Conservation (phyloP, 345 rosid genomes). For the Balakata baccata region DNA sequence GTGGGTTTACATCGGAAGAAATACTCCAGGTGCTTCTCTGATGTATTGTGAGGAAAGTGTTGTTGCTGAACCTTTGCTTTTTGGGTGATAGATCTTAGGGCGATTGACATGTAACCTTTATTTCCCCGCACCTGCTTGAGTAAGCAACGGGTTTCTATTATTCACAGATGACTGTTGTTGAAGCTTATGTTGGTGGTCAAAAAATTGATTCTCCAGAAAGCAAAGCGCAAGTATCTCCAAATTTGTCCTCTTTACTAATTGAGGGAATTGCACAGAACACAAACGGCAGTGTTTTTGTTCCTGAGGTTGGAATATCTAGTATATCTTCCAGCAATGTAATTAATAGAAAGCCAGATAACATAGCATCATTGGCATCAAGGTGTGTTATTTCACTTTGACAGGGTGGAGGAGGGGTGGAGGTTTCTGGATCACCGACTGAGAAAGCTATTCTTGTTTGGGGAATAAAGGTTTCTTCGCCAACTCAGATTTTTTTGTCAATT, state of each 20-base stretch:
- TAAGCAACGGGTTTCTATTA: background rate
- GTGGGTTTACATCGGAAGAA: background rate
- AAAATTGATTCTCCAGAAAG: slow-evolving; percentile 55
- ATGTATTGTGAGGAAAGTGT: background rate
- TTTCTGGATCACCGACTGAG: slow-evolving; percentile 96
- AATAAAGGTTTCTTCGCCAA: slow-evolving; percentile 36
- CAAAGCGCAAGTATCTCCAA: slow-evolving; percentile 34
- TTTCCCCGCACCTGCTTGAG: background rate
- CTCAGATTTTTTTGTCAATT: background rate
- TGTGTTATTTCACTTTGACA: slow-evolving; percentile 27
- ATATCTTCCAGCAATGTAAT: background rate
- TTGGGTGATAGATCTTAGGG: background rate
- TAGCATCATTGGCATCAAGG: background rate
- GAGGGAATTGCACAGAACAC: slow-evolving; percentile 87
- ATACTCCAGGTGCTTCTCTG: background rate
- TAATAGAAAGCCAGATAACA: background rate
- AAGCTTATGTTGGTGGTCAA: slow-evolving; percentile 68
- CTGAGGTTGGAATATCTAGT: slow-evolving; percentile 46
- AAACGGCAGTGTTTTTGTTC: slow-evolving; percentile 73
- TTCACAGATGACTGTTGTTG: slow-evolving; percentile 90
- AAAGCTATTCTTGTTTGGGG: slow-evolving; percentile 96
- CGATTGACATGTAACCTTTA: background rate
- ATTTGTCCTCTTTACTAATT: slow-evolving; percentile 10
- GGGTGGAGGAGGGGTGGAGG: slow-evolving; percentile 75
- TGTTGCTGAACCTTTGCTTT: background rate